phyloP scores from a whole-genome alignment of 371 early-diverging fungal species.

The Saksenaea vasiformis region DNA sequence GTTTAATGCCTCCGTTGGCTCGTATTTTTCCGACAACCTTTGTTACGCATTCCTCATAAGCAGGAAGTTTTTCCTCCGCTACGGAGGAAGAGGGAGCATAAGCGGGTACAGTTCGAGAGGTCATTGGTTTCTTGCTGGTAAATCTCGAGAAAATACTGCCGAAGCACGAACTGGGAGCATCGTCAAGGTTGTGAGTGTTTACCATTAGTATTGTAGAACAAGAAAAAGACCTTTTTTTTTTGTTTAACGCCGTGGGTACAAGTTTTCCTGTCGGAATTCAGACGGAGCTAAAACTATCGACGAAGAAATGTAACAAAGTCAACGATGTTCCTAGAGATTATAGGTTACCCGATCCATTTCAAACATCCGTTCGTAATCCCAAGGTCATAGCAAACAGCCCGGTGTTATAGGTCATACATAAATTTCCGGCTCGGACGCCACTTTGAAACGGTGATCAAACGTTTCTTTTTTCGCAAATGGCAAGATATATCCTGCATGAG shows the following conservation, averaged over 20 bases:
- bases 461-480: no score
- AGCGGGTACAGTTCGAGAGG: neutral
- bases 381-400: no score
- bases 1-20: neutral
- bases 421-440: no score
- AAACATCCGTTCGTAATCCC: no score
- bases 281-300: no score
- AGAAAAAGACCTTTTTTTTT: neutral
- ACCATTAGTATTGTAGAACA: neutral
- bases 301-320: no score
- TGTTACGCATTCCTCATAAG: slow-evolving; percentile 29
- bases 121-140: slow-evolving; percentile 9
- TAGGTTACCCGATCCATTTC: no score
- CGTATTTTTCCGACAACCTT: slow-evolving; percentile 10
- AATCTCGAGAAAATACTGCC: slow-evolving; percentile 17
- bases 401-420: no score
- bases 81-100: slow-evolving; percentile 10
- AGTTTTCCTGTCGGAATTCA: no score
- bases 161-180: slow-evolving; percentile 15
- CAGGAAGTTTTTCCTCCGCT: slow-evolving; percentile 21
- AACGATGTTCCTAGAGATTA: no score
- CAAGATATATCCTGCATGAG: no score
- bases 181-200: neutral
- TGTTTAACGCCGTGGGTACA: neutral
- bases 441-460: no score